Evolutionary conservation across 202 grass and related monocot species (phyloP), one percentile per base, ranked within the genome.

Genomic region (Carex arenaria): DNA sequence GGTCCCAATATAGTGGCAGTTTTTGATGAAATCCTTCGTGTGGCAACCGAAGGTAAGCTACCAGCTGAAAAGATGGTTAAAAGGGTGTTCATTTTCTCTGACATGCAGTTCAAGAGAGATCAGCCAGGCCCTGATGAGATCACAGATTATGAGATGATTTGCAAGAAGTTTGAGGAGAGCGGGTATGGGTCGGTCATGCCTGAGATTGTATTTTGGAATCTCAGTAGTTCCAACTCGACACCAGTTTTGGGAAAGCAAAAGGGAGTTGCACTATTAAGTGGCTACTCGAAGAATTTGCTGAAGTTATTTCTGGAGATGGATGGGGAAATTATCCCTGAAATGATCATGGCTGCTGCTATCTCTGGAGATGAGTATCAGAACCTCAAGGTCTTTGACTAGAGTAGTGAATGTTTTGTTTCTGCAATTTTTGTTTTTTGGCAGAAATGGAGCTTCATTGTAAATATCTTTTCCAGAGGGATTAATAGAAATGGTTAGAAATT

Each of bases 171-270:
- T 63, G 22, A 3, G n/a, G 82, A 62, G 43, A 79, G 55, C 10
- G 86, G 91, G 59, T 90, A 87, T 15, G 84, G 84, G 18, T 67
- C 65, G n/a, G 31, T 54, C 55, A 63, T 85, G 71, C 88, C 88
- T 17, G 82, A 93, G 84, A 83, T 93, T 57, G 84, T 90, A 62
- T 93, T 90, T 80, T 93, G 88, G 91, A 93, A 93, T 80, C 71
- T 93, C 43, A 69, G 86, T 28, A 85, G 72, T 56, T 87, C 88
- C 13, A 88, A 67, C 31, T 83, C 80, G 19, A 86, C 80, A 40
- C 87, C 87, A 18, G 87, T 89, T 64, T 45, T 67, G 32, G 84
- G 53, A 30, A 79, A 45, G 20, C 68, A 86, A 81, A 86, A 83
- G 2, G 80, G 84, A 51, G 79, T 87, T 55, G 90, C 85, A 17